phyloP scores from a whole-genome alignment of 768 basidiomycete genomes.

The Trametes coccinea region DNA sequence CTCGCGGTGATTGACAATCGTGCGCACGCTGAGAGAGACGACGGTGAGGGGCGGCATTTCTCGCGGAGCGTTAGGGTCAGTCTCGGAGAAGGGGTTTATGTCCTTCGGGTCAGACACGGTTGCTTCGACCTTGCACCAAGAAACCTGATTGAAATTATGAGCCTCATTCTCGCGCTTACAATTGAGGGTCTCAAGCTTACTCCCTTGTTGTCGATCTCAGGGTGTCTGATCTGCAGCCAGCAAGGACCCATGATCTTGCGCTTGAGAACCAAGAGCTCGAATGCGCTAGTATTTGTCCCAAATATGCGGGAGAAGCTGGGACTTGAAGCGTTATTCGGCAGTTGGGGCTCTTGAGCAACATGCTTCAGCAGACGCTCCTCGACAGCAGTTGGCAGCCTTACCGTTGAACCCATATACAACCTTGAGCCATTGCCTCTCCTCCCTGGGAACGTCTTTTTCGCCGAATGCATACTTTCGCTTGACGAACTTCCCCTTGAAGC shows the following conservation, averaged over 20 bases:
- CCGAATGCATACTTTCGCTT: constrained; percentile 92
- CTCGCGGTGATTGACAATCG: constrained; percentile 90
- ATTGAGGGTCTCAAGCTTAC: constrained; percentile 45
- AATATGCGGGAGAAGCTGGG: constrained; percentile 87
- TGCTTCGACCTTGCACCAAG: constrained; percentile 96
- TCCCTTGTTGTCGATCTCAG: constrained; percentile 72
- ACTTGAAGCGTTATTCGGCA: constrained; percentile 72
- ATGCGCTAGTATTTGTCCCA: constrained; percentile 89
- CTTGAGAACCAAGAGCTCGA: constrained; percentile 91
- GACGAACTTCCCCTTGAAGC: constrained; percentile 83
- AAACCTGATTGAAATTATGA: constrained; percentile 54
- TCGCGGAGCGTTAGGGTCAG: constrained; percentile 65
- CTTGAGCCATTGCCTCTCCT: constrained; percentile 87
- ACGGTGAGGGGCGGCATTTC: constrained; percentile 89
- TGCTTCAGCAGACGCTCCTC: background rate
- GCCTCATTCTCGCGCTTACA: background rate
- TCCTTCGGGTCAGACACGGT: constrained; percentile 84
- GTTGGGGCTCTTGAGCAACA: constrained; percentile 56
- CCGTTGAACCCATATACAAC: constrained; percentile 89
- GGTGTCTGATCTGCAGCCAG: constrained; percentile 86
- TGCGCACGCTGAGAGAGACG: constrained; percentile 84
- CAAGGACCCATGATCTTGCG: constrained; percentile 99
- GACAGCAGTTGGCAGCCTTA: constrained; percentile 35
- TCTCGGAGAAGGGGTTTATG: constrained; percentile 79
- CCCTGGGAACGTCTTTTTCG: constrained; percentile 75